These are phyloP conservation scores for Lantana camara DNA, from an alignment of 257 asterid species.

Conservation along the genomic window DNA sequence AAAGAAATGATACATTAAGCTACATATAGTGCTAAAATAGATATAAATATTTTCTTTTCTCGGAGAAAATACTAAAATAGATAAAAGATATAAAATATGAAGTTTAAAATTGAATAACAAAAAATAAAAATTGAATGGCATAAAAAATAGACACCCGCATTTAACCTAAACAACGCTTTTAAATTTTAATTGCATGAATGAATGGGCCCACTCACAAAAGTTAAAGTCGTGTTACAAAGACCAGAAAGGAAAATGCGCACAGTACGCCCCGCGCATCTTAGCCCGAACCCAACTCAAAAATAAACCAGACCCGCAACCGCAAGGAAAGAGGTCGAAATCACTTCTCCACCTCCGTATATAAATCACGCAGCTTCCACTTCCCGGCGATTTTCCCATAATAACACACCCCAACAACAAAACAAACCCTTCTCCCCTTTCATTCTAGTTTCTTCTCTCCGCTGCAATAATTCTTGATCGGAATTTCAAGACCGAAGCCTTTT, in stretches of 20 bases:
- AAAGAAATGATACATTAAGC: no score
- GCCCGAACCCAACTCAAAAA: conserved; percentile 13
- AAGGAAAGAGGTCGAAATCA: neutral
- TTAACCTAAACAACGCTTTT: neutral
- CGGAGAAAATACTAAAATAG: no score
- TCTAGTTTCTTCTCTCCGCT: neutral
- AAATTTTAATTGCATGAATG: no score
- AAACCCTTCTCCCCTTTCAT: conserved; percentile 13
- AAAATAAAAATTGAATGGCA: no score
- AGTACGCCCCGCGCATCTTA: neutral
- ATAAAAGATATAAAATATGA: no score
- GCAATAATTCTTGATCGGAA: neutral
- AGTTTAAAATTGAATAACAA: no score
- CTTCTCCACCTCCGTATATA: conserved; percentile 23
- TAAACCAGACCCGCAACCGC: neutral
- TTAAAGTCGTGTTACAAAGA: neutral
- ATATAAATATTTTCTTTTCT: no score
- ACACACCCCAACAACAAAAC: neutral
- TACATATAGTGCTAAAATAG: no score
- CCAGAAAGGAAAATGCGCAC: neutral
- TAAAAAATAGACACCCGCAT: no score
- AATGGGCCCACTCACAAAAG: neutral
- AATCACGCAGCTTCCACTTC: conserved; percentile 23
- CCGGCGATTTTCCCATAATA: conserved; percentile 36
- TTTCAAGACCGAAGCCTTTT: neutral